A percentile compares a stretch with the other conserved stretches of the same genome.
These are phyloP conservation scores for Choiromyces venosus DNA, from an alignment of 495 filamentous ascomycete genomes.

Conservation along the genomic window DNA sequence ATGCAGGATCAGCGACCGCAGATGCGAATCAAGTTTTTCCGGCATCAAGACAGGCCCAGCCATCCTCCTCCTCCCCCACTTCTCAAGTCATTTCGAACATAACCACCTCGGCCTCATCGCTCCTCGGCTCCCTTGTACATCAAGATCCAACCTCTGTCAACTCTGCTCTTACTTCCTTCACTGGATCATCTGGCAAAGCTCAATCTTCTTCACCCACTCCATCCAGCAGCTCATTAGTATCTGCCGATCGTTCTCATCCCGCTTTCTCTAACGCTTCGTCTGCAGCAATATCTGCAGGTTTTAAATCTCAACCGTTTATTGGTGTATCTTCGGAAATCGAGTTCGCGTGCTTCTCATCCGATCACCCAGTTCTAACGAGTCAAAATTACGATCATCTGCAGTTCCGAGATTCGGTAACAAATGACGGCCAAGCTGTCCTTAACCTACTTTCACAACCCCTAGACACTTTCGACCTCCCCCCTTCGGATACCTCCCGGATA, in stretches of 20 bases:
- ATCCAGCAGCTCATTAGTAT: constrained; percentile 7
- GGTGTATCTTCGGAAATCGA: background rate
- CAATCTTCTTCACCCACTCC: constrained; percentile 10
- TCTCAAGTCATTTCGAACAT: constrained; percentile 16
- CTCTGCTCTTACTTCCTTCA: constrained; percentile 11
- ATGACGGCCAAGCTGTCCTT: constrained; percentile 28
- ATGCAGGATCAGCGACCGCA: background rate
- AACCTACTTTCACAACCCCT: constrained; percentile 34
- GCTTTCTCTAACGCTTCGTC: background rate
- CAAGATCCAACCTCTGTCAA: constrained; percentile 10
- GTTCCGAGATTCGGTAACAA: background rate
- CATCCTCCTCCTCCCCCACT: background rate
- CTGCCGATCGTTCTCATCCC: background rate
- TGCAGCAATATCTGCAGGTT: background rate
- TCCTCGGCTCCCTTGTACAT: constrained; percentile 25
- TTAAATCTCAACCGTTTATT: background rate
- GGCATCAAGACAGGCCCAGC: background rate
- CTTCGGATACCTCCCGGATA: constrained; percentile 8
- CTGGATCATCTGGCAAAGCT: background rate
- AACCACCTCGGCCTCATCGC: constrained; percentile 23
- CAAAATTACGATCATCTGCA: background rate
- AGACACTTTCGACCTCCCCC: constrained; percentile 10
- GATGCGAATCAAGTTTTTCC: background rate
- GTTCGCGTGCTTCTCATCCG: background rate
- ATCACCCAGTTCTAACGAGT: background rate